Base-by-base conservation (phyloP, 306 rosid genomes). In the Prunus mume region DNA sequence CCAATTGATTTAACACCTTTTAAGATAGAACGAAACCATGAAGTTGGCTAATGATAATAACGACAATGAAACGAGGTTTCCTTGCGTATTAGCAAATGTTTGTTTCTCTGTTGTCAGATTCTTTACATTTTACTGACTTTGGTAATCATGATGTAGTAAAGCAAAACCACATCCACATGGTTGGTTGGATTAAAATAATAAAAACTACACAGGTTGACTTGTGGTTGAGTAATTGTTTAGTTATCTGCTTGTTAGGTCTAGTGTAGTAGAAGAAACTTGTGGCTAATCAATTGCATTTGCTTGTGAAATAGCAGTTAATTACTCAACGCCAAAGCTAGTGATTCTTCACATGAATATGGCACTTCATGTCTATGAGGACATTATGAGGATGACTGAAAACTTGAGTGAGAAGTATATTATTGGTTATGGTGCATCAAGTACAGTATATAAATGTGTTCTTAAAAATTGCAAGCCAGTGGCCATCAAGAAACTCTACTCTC, bases 281-380 rank as follows among this genome's bases (percentile, higher is more conserved):
- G 71, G 81, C 78, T 76, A 57, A 69, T 84, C 13, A 76, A 25
- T 68, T 45, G 4, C 20, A 6, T 75, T 56, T 76, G 72, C 77
- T 81, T 80, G 72, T 66, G 49, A 78, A 78, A 81, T 79, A 55
- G 32, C 91, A 84, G 93, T 93, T 83, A 84, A 38, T 54, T 91
- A 79, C 85, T 90, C 98, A 0, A 88, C 85, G 7, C 97, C 96
- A 11, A 95, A 90, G 76, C 89, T 95, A 41, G 99, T 95, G 69
- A 87, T 92, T 75, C 97, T 95, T 76, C 90, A 92, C 85, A 95
- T 95, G 99, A 93, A 95, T 55, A 85, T 95, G 99, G 97, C 99
- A 7, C 93, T 95, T 55, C 97, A 95, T 71, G 92, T 90, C 50
- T 95, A 90, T 3, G 99, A 95, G 27, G 99, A 95, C 80, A 90